These are phyloP conservation scores for Nothophoma quercina DNA, from an alignment of 2,329 filamentous ascomycete species.

Conservation along the genomic window DNA sequence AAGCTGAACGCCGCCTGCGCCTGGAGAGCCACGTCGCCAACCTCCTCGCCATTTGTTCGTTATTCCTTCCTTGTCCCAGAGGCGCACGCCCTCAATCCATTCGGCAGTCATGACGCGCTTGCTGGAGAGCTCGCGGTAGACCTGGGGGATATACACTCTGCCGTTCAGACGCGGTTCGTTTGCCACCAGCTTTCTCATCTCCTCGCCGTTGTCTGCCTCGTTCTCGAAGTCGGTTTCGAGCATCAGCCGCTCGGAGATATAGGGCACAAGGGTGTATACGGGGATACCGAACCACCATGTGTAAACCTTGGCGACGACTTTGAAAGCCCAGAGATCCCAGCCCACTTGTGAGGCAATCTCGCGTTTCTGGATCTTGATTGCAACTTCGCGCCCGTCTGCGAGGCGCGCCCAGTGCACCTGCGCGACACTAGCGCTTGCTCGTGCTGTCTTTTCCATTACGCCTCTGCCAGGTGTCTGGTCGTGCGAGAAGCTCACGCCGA, in stretches of 20 bases:
- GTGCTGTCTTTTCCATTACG: conserved; percentile 74
- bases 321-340: conserved; percentile 97
- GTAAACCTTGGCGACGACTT: conserved; percentile 84
- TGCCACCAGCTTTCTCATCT: conserved; percentile 79
- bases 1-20: conserved; percentile 73
- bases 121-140: conserved; percentile 83
- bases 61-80: conserved; percentile 91
- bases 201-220: conserved; percentile 86
- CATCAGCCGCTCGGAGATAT: conserved; percentile 88
- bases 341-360: conserved; percentile 91
- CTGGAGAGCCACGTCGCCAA: conserved; percentile 77
- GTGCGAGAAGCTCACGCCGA: conserved; percentile 82
- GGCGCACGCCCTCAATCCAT: conserved; percentile 93
- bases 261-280: conserved; percentile 87
- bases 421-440: conserved; percentile 88
- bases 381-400: conserved; percentile 86
- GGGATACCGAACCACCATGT: conserved; percentile 92
- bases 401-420: conserved; percentile 96
- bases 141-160: conserved; percentile 85
- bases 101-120: conserved; percentile 90
- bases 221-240: conserved; percentile 95
- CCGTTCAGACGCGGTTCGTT: conserved; percentile 77
- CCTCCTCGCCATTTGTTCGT: conserved; percentile 80
- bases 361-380: conserved; percentile 94
- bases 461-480: conserved; percentile 63